Percentiles rank a stretch among this genome's conserved stretches.
Conservation (phyloP, 2,329 filamentous ascomycete species). For the Exophiala spinifera region DNA sequence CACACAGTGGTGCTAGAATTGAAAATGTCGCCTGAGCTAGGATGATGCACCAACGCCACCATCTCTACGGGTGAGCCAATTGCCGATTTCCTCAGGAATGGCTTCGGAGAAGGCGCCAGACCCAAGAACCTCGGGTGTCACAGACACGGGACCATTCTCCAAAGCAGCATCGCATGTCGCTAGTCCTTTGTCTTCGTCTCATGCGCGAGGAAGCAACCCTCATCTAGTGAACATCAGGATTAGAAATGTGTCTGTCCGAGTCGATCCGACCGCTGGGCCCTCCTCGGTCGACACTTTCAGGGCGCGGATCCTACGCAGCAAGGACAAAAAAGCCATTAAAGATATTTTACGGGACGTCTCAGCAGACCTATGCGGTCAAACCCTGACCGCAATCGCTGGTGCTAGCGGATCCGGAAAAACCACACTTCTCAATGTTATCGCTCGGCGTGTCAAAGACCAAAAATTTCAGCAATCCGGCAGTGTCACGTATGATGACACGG, state of each 20-base stretch:
- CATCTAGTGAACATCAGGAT: conserved; percentile 40
- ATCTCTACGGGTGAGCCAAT: too few species aligned
- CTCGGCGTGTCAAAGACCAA: conserved; percentile 57
- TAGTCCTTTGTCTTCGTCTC: not conserved
- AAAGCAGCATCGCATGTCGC: not conserved
- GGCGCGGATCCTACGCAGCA: conserved; percentile 29
- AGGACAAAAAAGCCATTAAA: conserved; percentile 46
- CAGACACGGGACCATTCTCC: not conserved
- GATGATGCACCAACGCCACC: too few species aligned
- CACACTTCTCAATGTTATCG: conserved; percentile 78
- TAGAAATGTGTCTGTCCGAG: conserved; percentile 33
- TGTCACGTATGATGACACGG: conserved; percentile 66
- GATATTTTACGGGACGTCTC: conserved; percentile 58
- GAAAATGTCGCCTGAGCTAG: too few species aligned
- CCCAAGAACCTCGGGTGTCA: not conserved
- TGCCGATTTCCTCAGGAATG: not conserved
- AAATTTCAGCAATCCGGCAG: conserved; percentile 52
- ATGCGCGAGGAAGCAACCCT: not conserved
- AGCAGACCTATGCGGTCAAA: conserved; percentile 65
- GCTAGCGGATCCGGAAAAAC: conserved; percentile 98
- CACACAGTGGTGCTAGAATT: too few species aligned
- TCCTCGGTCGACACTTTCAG: conserved; percentile 34
- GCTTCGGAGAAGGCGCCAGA: not conserved
- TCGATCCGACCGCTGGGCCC: conserved; percentile 36
- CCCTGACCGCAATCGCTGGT: conserved; percentile 77